Conservation (phyloP, 1,284 basidiomycete genomes). For the Thelephora terrestris region DNA sequence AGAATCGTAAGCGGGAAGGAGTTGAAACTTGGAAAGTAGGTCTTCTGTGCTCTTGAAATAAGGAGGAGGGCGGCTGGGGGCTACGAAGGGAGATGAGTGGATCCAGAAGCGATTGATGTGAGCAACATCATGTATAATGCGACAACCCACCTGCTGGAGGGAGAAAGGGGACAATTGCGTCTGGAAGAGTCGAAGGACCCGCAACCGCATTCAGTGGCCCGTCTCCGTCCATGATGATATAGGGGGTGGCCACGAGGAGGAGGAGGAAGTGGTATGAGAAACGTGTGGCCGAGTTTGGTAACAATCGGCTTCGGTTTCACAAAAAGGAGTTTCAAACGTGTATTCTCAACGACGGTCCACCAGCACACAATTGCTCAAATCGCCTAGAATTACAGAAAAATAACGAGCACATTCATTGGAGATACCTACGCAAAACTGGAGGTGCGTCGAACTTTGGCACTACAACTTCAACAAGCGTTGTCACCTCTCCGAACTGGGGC, state of each 20-base stretch:
- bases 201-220: constrained; percentile 20
- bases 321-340: too few relatives aligned
- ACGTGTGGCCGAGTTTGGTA: not conserved
- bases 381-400: too few relatives aligned
- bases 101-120: constrained; percentile 10
- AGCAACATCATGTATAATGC: constrained; percentile 5
- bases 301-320: too few relatives aligned
- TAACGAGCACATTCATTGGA: constrained; percentile 24
- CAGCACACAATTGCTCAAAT: too few relatives aligned
- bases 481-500: constrained; percentile 45
- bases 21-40: constrained; percentile 56
- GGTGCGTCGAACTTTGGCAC: constrained; percentile 73
- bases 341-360: too few relatives aligned
- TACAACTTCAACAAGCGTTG: constrained; percentile 73
- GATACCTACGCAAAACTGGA: constrained; percentile 42
- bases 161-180: constrained; percentile 20
- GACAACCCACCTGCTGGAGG: constrained; percentile 22
- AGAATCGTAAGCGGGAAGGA: constrained; percentile 63
- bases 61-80: constrained; percentile 32
- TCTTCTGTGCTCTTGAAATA: constrained; percentile 64
- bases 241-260: not conserved
- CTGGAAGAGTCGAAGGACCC: constrained; percentile 22
- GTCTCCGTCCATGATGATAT: not conserved
- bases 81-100: constrained; percentile 20
- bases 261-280: not conserved